phyloP scores from a whole-genome alignment of 2,329 filamentous ascomycete genomes.

The Colletotrichum gloeosporioides region DNA sequence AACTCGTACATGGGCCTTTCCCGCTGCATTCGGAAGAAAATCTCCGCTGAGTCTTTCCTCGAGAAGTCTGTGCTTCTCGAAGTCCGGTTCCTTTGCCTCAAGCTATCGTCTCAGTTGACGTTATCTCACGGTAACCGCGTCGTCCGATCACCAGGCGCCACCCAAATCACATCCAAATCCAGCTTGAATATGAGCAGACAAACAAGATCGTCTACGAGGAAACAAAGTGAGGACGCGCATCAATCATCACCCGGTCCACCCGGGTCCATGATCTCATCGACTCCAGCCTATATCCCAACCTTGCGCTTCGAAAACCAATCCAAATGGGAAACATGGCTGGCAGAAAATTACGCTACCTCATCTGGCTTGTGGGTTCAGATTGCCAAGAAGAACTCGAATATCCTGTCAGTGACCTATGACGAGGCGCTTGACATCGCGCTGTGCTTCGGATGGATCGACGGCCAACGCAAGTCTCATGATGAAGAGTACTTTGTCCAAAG shows the following conservation, averaged over 20 bases:
- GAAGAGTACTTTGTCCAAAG: constrained; percentile 56
- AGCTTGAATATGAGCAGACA: neutral
- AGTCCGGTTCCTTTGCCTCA: rapidly evolving
- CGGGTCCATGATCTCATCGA: neutral
- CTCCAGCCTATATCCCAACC: constrained; percentile 16
- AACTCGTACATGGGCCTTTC: neutral
- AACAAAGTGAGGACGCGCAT: rapidly evolving
- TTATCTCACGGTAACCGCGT: neutral
- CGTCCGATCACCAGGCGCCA: neutral
- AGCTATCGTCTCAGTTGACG: neutral
- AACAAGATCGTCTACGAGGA: neutral
- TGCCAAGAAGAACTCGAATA: constrained; percentile 49
- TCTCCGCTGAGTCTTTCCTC: neutral
- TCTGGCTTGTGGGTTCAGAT: constrained; percentile 53
- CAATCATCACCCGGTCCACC: neutral
- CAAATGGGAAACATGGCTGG: constrained; percentile 45
- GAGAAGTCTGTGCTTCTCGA: neutral
- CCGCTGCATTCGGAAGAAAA: neutral
- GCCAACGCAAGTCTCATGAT: constrained; percentile 52
- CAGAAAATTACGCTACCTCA: constrained; percentile 32
- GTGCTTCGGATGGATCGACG: constrained; percentile 70
- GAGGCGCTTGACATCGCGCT: constrained; percentile 62
- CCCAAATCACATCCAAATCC: neutral
- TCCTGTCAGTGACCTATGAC: constrained; percentile 50
- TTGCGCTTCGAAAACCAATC: constrained; percentile 31